phyloP scores from a whole-genome alignment of 495 filamentous ascomycete species.

The Hypoxylon intermedium region DNA sequence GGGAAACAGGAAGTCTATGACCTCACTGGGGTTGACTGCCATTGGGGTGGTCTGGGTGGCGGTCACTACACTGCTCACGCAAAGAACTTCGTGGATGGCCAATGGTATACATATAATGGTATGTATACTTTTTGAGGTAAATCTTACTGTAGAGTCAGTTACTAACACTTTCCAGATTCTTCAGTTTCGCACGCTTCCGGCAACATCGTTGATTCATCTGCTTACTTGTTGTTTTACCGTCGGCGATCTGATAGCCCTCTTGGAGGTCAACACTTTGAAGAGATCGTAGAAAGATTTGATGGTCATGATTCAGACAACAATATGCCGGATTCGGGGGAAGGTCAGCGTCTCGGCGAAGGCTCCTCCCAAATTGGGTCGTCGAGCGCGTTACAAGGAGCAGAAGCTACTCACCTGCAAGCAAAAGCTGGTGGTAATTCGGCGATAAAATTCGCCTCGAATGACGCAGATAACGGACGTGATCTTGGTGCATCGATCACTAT shows the following conservation, averaged over 20 bases:
- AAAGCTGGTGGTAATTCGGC: constrained; percentile 61
- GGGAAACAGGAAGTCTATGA: constrained; percentile 87
- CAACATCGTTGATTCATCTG: constrained; percentile 65
- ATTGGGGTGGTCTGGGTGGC: constrained; percentile 88
- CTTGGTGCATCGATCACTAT: too few relatives aligned
- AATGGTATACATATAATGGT: constrained; percentile 98
- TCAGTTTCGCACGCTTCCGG: constrained; percentile 58
- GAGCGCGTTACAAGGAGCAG: constrained; percentile 80
- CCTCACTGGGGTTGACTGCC: constrained; percentile 92
- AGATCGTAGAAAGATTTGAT: constrained; percentile 66
- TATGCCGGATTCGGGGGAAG: constrained; percentile 75
- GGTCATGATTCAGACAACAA: constrained; percentile 49
- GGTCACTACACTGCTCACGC: constrained; percentile 96
- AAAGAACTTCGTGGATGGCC: constrained; percentile 82
- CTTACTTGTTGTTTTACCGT: constrained; percentile 96
- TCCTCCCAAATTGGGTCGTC: constrained; percentile 85
- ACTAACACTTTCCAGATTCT: constrained; percentile 67
- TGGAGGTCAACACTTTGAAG: constrained; percentile 75
- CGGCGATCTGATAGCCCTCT: constrained; percentile 77
- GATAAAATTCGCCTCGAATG: not conserved
- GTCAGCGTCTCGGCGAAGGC: constrained; percentile 78
- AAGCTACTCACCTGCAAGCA: constrained; percentile 72
- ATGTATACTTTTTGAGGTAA: constrained; percentile 43
- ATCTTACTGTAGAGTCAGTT: not conserved
- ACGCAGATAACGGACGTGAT: too few relatives aligned